These are phyloP conservation scores for Rhodotorula babjevae DNA, from an alignment of 768 basidiomycete genomes.

Conservation along the genomic window DNA sequence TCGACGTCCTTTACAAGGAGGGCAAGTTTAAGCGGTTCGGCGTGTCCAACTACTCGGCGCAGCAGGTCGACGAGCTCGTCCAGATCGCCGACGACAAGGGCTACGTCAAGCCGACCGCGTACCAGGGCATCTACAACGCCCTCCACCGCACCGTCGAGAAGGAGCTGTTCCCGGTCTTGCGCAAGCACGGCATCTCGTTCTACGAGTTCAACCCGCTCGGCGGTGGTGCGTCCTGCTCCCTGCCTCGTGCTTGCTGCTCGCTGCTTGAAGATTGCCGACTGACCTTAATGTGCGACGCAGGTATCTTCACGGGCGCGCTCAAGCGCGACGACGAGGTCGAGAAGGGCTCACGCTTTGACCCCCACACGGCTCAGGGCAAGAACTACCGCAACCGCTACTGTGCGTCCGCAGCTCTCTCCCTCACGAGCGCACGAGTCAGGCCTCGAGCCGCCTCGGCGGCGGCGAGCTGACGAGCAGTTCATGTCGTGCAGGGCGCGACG, in stretches of 20 bases:
- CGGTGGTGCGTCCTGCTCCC: conserved; percentile 12
- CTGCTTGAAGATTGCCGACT: not conserved
- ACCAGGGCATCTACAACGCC: conserved; percentile 54
- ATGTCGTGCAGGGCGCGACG: conserved; percentile 45
- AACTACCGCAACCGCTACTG: conserved; percentile 53
- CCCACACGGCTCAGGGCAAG: conserved; percentile 52
- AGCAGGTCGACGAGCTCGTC: conserved; percentile 53
- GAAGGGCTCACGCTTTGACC: conserved; percentile 59
- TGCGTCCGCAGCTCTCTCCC: too few relatives aligned
- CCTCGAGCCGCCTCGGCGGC: too few relatives aligned
- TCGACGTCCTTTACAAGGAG: conserved; percentile 55
- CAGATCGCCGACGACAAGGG: conserved; percentile 51
- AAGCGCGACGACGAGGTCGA: conserved; percentile 48
- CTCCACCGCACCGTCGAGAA: conserved; percentile 50
- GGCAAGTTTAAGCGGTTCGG: conserved; percentile 53
- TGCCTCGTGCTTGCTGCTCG: not conserved
- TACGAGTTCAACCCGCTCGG: conserved; percentile 50
- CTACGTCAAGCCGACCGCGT: conserved; percentile 54
- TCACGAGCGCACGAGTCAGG: too few relatives aligned
- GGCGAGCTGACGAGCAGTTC: too few relatives aligned
- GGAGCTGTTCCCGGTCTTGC: conserved; percentile 52
- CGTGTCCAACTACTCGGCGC: conserved; percentile 46
- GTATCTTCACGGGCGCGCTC: conserved; percentile 51
- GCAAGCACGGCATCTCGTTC: conserved; percentile 48
- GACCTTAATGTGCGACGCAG: conserved; percentile 42